Base-by-base conservation (phyloP, 1,139 yeast genomes). In the Geotrichum fermentans region DNA sequence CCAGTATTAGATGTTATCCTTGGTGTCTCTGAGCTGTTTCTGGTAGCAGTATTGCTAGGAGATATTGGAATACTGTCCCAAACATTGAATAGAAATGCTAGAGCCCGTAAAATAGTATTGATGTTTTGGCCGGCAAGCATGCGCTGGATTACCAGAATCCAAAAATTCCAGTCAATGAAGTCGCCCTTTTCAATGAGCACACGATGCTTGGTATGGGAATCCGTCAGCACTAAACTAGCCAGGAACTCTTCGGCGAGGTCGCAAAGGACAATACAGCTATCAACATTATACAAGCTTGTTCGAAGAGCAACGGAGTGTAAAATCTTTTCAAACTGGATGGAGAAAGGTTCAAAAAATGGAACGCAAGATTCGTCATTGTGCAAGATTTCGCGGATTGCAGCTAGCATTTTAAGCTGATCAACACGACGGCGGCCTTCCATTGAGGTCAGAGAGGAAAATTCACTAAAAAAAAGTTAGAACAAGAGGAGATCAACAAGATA, bases 131-230 rank as follows among this genome's bases (percentile, higher is more conserved):
- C 77, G 8, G 71, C 62, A 21, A 85, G 65, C 82, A 85, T 77
- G 57, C 78, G 71, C 54, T 77, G 71, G 20, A 73, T 67, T 20
- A 85, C 82, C 50, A 75, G 71, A 8, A 83, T 63, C 95, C 95
- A 87, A 60, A 87, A 86, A 49, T 72, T 71, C 95, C 95, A 87
- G 66, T 83, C 77, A 20, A 85, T 65, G 8, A 59, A 54, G 18
- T 52, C 52, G 6, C 58, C 47, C 30, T 58, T 57, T 41, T 58
- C 57, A 24, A 58, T 56, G 24, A 56, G 55, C 7, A 60, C 60
- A 24, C 60, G 58, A 32, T 58, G 58, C 40, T 51, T 49, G 4
- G 64, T 52, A 43, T 56, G 38, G 37, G 62, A 55, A 56, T 58
- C 58, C 45, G 55, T 40, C 45, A 54, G 59, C 13, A 58, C 55